Evolutionary conservation across 139 green algal species (phyloP).

Genomic region (Asterochloris erici): DNA sequence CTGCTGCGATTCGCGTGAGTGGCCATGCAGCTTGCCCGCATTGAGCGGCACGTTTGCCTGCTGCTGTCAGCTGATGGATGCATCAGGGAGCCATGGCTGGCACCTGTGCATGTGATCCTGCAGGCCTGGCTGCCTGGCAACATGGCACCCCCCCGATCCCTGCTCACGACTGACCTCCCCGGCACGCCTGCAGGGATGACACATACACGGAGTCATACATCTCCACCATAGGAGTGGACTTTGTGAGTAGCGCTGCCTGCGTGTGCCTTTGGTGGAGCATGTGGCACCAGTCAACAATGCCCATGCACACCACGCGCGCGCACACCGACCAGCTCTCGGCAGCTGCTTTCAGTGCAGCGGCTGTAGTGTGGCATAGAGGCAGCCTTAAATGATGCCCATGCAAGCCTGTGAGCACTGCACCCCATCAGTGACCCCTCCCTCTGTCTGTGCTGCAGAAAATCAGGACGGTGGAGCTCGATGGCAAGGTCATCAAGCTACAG

Average conservation of each 20-base stretch:
- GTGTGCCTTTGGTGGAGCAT: background rate
- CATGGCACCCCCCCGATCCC: background rate
- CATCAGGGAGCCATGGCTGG: too few relatives aligned
- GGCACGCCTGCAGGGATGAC: conserved; percentile 76
- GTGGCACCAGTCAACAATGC: too few relatives aligned
- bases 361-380: background rate
- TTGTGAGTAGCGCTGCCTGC: conserved; percentile 69
- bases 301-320: too few relatives aligned
- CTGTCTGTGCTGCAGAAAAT: conserved; percentile 87
- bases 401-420: background rate
- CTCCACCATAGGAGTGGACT: conserved; percentile 99
- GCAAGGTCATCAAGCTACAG: conserved; percentile 99
- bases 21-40: background rate
- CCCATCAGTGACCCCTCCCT: background rate
- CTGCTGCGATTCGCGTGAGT: conserved; percentile 90
- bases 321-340: background rate
- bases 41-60: background rate
- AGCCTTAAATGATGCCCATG: too few relatives aligned
- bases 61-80: too few relatives aligned
- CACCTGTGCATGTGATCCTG: background rate
- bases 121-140: background rate
- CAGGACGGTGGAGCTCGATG: conserved; percentile 97
- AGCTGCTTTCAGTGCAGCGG: background rate
- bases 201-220: conserved; percentile 99
- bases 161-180: background rate